Conservation (phyloP, 768 basidiomycete genomes). For the Podaxis pistillaris region DNA sequence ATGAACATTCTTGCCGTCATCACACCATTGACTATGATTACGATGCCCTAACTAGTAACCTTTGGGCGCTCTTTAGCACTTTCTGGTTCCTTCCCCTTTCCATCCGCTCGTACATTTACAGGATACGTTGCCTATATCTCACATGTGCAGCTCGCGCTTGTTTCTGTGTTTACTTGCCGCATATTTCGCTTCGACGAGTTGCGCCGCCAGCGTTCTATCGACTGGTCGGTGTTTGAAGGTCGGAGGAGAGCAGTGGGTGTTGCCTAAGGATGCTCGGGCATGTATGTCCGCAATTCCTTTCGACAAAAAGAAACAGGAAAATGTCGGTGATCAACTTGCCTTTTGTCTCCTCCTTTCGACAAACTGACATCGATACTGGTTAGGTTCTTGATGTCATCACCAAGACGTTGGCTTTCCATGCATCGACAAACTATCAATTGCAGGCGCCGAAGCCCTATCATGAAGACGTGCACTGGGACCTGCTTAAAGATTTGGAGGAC, state of each 20-base stretch:
- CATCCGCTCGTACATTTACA: background rate
- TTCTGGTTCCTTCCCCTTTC: background rate
- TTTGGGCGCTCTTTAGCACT: background rate
- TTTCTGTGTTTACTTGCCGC: background rate
- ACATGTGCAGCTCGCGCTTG: background rate
- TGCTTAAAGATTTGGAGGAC: constrained; percentile 46
- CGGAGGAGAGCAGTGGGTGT: constrained; percentile 54
- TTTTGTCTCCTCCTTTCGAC: background rate
- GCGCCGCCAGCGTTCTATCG: background rate
- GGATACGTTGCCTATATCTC: background rate
- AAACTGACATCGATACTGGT: background rate
- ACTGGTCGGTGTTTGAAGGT: constrained; percentile 39
- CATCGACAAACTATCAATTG: constrained; percentile 60
- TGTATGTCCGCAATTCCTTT: constrained; percentile 52
- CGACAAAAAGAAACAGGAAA: constrained; percentile 44
- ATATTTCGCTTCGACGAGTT: background rate
- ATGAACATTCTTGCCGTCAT: too few species aligned
- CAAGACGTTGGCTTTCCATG: constrained; percentile 59
- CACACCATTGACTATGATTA: too few species aligned
- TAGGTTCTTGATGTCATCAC: constrained; percentile 58
- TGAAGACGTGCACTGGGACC: constrained; percentile 55
- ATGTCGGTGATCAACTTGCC: constrained; percentile 34
- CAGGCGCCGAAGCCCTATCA: constrained; percentile 52
- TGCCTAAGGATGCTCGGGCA: constrained; percentile 48
- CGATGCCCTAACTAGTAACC: background rate